Conservation (phyloP, 2,329 filamentous ascomycete genomes). For the Didymella lethalis region DNA sequence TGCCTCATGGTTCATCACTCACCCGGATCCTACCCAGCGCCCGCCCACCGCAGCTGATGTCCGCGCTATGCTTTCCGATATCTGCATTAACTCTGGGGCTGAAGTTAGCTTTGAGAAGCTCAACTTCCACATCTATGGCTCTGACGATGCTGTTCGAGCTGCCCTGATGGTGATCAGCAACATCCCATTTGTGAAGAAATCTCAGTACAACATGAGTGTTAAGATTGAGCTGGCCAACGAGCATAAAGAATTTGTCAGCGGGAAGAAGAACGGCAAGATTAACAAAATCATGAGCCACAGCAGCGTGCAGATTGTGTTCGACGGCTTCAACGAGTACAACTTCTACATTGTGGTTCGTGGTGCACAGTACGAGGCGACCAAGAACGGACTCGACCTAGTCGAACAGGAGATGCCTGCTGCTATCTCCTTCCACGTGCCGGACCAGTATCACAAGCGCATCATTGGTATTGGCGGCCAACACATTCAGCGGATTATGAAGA, state of each 20-base stretch:
- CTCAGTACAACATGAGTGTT: constrained; percentile 91
- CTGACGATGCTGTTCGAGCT: constrained; percentile 93
- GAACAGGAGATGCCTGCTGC: constrained; percentile 99
- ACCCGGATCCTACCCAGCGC: constrained; percentile 71
- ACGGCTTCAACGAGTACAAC: constrained; percentile 99
- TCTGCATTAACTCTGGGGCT: constrained; percentile 94
- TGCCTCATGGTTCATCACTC: constrained; percentile 92
- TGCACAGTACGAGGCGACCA: constrained; percentile 90
- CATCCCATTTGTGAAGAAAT: constrained; percentile 84
- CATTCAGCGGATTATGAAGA: constrained; percentile 99
- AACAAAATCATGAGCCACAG: constrained; percentile 99
- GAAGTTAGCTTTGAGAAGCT: constrained; percentile 95
- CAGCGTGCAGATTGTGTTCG: constrained; percentile 98
- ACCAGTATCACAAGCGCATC: constrained; percentile 99
- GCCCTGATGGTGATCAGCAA: constrained; percentile 95
- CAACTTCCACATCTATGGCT: constrained; percentile 92
- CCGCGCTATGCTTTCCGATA: constrained; percentile 89
- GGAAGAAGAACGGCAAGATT: constrained; percentile 99
- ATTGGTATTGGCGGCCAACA: constrained; percentile 98
- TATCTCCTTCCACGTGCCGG: constrained; percentile 98
- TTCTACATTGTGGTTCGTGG: constrained; percentile 99
- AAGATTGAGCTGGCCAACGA: constrained; percentile 99
- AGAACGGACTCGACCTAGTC: constrained; percentile 88
- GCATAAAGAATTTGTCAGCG: constrained; percentile 99
- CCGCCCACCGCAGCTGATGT: constrained; percentile 73